phyloP scores from a whole-genome alignment of 129 eudicot genomes.

The Flaveria trinervia region DNA sequence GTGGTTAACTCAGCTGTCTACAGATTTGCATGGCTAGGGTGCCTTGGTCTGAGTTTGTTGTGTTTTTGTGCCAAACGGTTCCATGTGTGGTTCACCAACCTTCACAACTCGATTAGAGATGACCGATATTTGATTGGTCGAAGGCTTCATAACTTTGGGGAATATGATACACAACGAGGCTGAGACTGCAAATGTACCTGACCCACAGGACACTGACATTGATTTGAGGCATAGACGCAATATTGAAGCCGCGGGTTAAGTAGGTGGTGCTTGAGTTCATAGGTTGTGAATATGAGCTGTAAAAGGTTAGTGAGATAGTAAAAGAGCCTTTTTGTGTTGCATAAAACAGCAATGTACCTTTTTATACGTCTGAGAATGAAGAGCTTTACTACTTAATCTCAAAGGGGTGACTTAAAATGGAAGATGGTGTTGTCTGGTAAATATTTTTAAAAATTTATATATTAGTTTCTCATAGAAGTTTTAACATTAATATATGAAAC shows the following conservation, averaged over 20 bases:
- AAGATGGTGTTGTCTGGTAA: too few relatives aligned
- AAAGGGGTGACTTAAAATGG: too few relatives aligned
- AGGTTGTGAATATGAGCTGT: constrained; percentile 36
- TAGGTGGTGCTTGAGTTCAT: not conserved
- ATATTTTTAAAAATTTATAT: too few relatives aligned
- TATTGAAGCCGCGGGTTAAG: constrained; percentile 30
- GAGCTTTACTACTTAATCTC: not conserved
- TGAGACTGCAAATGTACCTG: constrained; percentile 3
- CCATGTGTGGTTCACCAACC: constrained; percentile 92
- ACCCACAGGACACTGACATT: constrained; percentile 25
- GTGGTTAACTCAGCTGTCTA: constrained; percentile 85
- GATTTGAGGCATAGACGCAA: constrained; percentile 55
- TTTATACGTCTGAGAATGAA: not conserved
- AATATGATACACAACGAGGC: constrained; percentile 35
- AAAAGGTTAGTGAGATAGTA: constrained; percentile 22
- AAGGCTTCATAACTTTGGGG: constrained; percentile 85
- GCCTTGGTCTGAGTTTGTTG: constrained; percentile 62
- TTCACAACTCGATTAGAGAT: constrained; percentile 86
- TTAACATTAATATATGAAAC: too few relatives aligned
- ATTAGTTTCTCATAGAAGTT: too few relatives aligned
- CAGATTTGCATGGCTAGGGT: constrained; percentile 93
- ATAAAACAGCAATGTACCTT: not conserved
- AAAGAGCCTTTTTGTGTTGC: not conserved
- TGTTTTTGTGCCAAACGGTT: constrained; percentile 83
- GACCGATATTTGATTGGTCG: constrained; percentile 90